Evolutionary conservation across 805 yeast species (phyloP).

Genomic region (Wickerhamomyces subpelliculosus): DNA sequence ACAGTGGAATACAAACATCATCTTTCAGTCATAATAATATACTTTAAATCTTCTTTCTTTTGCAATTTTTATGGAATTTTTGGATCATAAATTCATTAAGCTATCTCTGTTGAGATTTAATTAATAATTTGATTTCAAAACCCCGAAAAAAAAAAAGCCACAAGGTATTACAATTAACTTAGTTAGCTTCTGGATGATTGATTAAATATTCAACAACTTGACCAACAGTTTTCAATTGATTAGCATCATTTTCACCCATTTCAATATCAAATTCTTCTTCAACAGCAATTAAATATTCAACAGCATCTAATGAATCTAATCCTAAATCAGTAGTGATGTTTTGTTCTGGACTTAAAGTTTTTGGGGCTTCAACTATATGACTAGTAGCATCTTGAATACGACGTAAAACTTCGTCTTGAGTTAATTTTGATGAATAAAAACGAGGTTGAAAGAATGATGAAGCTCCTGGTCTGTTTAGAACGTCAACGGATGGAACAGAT

Average conservation of each 20-base stretch:
- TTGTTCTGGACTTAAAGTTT: conserved; percentile 30
- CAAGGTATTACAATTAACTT: not conserved
- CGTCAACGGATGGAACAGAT: conserved; percentile 25
- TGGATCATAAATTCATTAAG: too few relatives aligned
- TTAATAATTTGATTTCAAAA: not conserved
- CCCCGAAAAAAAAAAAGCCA: too few relatives aligned
- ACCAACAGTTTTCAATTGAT: conserved; percentile 86
- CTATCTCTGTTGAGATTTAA: too few relatives aligned
- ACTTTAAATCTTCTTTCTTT: too few relatives aligned
- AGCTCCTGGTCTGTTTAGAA: conserved; percentile 13
- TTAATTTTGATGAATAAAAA: conserved; percentile 54
- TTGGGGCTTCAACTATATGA: conserved; percentile 55
- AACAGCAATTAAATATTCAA: conserved; percentile 91
- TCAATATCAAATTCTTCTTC: conserved; percentile 88
- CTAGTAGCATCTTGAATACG: conserved; percentile 77
- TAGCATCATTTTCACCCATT: conserved; percentile 78
- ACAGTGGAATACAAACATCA: too few relatives aligned
- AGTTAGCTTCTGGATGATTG: conserved; percentile 48
- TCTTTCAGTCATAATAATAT: too few relatives aligned
- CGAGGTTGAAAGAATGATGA: conserved; percentile 21
- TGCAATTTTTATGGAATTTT: too few relatives aligned
- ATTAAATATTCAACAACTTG: conserved; percentile 87
- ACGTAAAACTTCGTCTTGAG: conserved; percentile 72
- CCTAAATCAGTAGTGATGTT: conserved; percentile 54
- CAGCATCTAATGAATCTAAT: conserved; percentile 91